Conservation (phyloP, 2,329 filamentous ascomycete species). For the Aureobasidium vineae region DNA sequence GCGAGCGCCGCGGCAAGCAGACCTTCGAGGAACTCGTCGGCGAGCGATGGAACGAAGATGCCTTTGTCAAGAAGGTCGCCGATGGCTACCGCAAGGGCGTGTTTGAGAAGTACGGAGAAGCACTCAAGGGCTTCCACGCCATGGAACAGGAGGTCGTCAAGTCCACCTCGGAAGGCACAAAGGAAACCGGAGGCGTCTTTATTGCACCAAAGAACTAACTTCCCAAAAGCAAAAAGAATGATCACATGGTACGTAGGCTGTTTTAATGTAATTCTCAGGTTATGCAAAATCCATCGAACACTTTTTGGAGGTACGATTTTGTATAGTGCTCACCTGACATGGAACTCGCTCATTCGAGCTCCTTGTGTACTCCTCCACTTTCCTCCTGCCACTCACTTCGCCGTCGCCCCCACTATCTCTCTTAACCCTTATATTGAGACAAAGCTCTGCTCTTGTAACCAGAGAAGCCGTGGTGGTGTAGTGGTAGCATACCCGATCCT, state of each 20-base stretch:
- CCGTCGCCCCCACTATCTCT: background rate
- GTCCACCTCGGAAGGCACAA: constrained; percentile 14
- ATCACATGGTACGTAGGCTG: background rate
- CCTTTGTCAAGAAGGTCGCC: constrained; percentile 77
- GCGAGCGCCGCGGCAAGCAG: constrained; percentile 65
- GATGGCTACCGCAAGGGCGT: constrained; percentile 72
- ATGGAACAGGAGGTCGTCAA: constrained; percentile 68
- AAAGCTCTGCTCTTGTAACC: background rate
- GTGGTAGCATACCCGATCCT: background rate
- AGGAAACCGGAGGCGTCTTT: constrained; percentile 28
- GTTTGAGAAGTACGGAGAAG: constrained; percentile 75
- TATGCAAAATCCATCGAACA: background rate
- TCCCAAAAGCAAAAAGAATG: background rate
- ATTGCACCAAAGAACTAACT: constrained; percentile 11
- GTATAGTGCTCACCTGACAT: background rate
- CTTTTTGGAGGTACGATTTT: background rate
- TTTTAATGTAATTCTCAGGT: background rate
- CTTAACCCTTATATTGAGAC: background rate
- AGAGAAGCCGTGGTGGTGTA: background rate
- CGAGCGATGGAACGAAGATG: constrained; percentile 78
- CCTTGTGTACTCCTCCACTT: background rate
- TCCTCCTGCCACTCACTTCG: background rate
- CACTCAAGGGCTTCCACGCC: constrained; percentile 71
- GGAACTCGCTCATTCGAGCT: background rate
- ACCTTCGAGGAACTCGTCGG: constrained; percentile 88